A percentile compares a stretch with the other conserved stretches of the same genome.
These are phyloP conservation scores for Saccharum spontaneum DNA, from an alignment of 176 grass and related monocot species.

Conservation along the genomic window DNA sequence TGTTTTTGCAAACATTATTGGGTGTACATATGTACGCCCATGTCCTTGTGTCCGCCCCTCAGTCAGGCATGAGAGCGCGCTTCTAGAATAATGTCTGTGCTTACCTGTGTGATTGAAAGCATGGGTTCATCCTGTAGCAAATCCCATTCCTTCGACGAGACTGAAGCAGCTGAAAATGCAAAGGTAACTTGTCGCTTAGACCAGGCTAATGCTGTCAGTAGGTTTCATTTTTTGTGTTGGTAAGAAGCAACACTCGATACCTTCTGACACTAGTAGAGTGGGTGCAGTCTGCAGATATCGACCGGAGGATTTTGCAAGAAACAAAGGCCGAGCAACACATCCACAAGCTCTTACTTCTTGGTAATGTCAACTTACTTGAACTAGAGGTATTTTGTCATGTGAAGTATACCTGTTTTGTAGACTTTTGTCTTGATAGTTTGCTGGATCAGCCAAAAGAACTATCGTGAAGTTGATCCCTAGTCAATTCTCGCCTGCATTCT, in stretches of 20 bases:
- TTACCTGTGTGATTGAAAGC: constrained; percentile 59
- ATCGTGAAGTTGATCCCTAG: background rate
- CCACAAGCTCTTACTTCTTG: constrained; percentile 92
- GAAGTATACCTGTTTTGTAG: background rate
- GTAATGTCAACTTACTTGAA: constrained; percentile 42
- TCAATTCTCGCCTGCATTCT: background rate
- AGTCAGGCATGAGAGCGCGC: constrained; percentile 35
- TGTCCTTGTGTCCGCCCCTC: background rate
- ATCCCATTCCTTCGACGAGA: constrained; percentile 70
- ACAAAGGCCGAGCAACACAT: constrained; percentile 94
- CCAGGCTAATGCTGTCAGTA: background rate
- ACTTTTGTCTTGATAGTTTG: background rate
- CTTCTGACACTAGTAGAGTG: background rate
- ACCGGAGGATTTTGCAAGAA: constrained; percentile 77
- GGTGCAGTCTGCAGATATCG: constrained; percentile 76
- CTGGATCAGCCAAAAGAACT: background rate
- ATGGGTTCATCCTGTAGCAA: constrained; percentile 97
- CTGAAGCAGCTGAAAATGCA: constrained; percentile 66
- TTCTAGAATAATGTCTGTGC: constrained; percentile 59
- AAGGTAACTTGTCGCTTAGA: constrained; percentile 40
- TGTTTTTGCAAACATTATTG: background rate
- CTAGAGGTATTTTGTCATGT: background rate
- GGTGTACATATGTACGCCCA: background rate
- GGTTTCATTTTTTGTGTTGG: background rate
- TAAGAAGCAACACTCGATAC: constrained; percentile 13